Evolutionary conservation across 805 yeast genomes (phyloP).

Genomic region (Candida adriatica): DNA sequence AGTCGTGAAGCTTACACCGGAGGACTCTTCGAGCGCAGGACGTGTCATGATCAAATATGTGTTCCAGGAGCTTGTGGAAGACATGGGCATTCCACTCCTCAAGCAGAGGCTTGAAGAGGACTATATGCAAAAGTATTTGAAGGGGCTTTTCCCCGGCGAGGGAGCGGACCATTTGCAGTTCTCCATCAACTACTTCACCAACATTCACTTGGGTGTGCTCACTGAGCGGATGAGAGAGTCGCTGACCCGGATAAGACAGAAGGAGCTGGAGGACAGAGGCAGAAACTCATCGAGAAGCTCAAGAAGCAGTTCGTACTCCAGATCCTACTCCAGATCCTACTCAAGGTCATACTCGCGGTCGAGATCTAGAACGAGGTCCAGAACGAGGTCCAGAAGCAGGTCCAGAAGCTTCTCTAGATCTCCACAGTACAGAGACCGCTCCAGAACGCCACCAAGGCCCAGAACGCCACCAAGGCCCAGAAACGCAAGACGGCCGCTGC

Average conservation of each 20-base stretch:
- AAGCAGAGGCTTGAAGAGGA: slow-evolving; percentile 45
- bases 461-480: slow-evolving; percentile 1
- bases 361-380: slow-evolving; percentile 12
- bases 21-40: slow-evolving; percentile 67
- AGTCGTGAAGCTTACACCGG: slow-evolving; percentile 55
- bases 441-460: slow-evolving; percentile 4
- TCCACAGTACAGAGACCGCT: neutral
- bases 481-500: slow-evolving; percentile 6
- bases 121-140: slow-evolving; percentile 39
- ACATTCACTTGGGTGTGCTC: slow-evolving; percentile 78
- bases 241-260: slow-evolving; percentile 23
- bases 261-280: slow-evolving; percentile 22
- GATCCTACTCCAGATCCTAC: slow-evolving; percentile 15
- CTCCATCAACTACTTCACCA: slow-evolving; percentile 86
- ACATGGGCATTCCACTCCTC: slow-evolving; percentile 54
- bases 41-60: slow-evolving; percentile 78
- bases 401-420: slow-evolving; percentile 2
- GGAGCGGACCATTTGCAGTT: slow-evolving; percentile 56
- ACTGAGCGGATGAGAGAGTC: slow-evolving; percentile 76
- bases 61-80: slow-evolving; percentile 73
- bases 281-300: slow-evolving; percentile 17
- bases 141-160: slow-evolving; percentile 58
- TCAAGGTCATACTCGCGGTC: slow-evolving; percentile 18
- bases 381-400: slow-evolving; percentile 8
- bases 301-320: slow-evolving; percentile 8